Evolutionary conservation across 805 yeast species (phyloP).

Genomic region (Debaryomyces tyrocola): DNA sequence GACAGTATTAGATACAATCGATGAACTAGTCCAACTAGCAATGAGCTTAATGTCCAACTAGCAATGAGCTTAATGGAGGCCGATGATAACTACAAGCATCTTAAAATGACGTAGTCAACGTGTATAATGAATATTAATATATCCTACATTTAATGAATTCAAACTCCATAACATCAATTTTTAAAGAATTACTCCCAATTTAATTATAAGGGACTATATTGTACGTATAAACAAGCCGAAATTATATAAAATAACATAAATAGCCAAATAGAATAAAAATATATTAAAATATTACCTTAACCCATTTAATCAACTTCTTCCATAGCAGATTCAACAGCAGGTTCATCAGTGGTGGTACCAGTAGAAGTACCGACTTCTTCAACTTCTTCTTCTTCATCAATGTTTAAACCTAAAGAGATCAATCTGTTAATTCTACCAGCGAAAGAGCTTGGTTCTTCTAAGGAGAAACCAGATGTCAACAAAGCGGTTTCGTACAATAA

Average conservation of each 20-base stretch:
- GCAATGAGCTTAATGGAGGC: slow-evolving; percentile 7
- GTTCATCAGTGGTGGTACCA: slow-evolving; percentile 54
- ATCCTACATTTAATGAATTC: not conserved
- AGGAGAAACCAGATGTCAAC: slow-evolving; percentile 97
- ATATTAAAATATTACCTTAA: not conserved
- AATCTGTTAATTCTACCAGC: slow-evolving; percentile 98
- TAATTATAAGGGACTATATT: not conserved
- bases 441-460: slow-evolving; percentile 97
- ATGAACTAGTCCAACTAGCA: slow-evolving; percentile 22
- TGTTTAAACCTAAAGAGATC: slow-evolving; percentile 96
- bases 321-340: slow-evolving; percentile 91
- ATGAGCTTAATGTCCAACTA: slow-evolving; percentile 4
- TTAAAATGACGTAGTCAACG: not conserved
- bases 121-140: too few relatives aligned
- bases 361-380: slow-evolving; percentile 47
- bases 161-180: not conserved
- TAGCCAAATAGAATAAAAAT: not conserved
- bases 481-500: slow-evolving; percentile 96
- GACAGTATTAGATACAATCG: slow-evolving; percentile 29
- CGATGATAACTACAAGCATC: not conserved
- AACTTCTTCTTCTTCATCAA: slow-evolving; percentile 78
- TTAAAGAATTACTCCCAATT: not conserved
- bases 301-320: slow-evolving; percentile 90
- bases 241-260: not conserved
- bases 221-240: not conserved